phyloP scores from a whole-genome alignment of 1,284 basidiomycete genomes.

The Sporisorium exsertum region DNA sequence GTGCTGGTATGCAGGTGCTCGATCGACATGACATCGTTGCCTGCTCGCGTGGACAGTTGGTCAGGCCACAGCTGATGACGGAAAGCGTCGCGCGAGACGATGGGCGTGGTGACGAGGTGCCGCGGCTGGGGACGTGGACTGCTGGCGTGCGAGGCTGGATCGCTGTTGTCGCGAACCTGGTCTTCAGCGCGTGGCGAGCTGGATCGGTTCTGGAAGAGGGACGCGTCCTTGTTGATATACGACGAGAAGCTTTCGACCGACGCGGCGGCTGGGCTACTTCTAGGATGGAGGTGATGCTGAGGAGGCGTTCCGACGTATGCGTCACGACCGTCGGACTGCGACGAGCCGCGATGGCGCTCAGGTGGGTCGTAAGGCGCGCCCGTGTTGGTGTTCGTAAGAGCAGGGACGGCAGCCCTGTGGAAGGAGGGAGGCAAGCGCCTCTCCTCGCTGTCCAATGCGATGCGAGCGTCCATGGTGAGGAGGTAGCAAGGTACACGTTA shows the following conservation, averaged over 20 bases:
- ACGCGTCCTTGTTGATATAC: constrained; percentile 55
- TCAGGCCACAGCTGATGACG: constrained; percentile 39
- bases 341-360: constrained; percentile 34
- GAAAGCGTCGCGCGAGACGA: constrained; percentile 46
- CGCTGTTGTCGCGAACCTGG: constrained; percentile 42
- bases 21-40: constrained; percentile 34
- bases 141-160: constrained; percentile 31
- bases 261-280: constrained; percentile 50
- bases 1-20: constrained; percentile 31
- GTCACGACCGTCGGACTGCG: constrained; percentile 34
- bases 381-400: not conserved
- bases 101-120: constrained; percentile 40
- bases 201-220: constrained; percentile 44
- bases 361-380: constrained; percentile 7
- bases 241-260: constrained; percentile 57
- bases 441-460: constrained; percentile 13
- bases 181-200: constrained; percentile 53
- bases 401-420: constrained; percentile 2
- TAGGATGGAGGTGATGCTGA: constrained; percentile 22
- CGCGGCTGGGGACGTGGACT: constrained; percentile 36
- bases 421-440: constrained; percentile 20
- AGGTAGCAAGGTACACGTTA: not conserved
- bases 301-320: constrained; percentile 17
- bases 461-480: constrained; percentile 18
- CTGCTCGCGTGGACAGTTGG: constrained; percentile 4